Base-by-base conservation (phyloP, 2,329 filamentous ascomycete species). In the Alternaria metachromatica region DNA sequence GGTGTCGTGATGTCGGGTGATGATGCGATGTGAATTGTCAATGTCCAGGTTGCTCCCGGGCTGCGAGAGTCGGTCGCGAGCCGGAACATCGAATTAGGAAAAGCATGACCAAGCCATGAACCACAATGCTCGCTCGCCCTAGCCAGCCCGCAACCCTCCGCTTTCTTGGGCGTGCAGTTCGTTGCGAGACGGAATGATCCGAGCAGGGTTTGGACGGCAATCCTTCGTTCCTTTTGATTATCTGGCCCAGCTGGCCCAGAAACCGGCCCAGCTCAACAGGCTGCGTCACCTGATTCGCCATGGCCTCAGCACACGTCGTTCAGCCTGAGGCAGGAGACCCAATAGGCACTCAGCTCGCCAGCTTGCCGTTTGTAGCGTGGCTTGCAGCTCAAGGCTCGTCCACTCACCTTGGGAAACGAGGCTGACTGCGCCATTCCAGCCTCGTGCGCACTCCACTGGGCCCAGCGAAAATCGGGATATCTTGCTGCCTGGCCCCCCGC, bases 341-440 rank as follows among this genome's bases (percentile, higher is more conserved):
- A 79, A 78, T 77, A 71, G 63, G 74, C 71, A 64, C 65, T 68
- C 75, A 76, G 73, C 74, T 72, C 68, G 72, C 76, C 76, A 76
- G 73, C 74, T 72, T 67, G 72, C 76, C 71, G 70, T 64, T 75
- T 77, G 71, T 75, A 73, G 72, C 72, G 66, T 76, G 76, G 74
- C 75, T 75, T 77, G 75, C 76, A 78, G 70, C 43, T 65, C 68
- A 66, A 69, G 71, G 65, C 73, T 69, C 56, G 72, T 72, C 76
- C 76, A 77, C 74, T 78, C 73, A 75, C 72, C 66, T 77, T 73
- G 74, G 71, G 68, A 75, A 72, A 76, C 76, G 74, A 80, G 77
- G 77, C 77, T 80, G 76, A 78, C 73, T 75, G 68, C 71, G 72
- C 70, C 69, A 60, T 63, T 74, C 73, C 76, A 78, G 76, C 76